Base-by-base conservation (phyloP, 331 rosid species). In the Quercus lobata region DNA sequence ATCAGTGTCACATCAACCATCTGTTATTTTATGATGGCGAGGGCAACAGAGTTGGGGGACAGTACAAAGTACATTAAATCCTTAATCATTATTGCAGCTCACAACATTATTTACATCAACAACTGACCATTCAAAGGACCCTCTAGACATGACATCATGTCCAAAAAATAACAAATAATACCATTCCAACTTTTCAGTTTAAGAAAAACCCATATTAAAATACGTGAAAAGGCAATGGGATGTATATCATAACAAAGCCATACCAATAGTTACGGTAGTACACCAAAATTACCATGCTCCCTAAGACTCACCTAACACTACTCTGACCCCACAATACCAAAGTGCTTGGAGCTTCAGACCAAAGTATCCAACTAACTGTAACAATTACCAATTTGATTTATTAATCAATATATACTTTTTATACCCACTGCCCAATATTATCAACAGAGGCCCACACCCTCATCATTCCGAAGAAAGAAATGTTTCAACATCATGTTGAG, bases 361-460 rank as follows among this genome's bases (percentile, higher is more conserved):
- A 35, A 35, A 68, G 72, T 35, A 68, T 68, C 72, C 72, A 68
- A 68, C 72, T 19, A 68, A 68, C 72, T 19, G 53, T 34, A 35
- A n/a, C 17, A 68, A 19, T 35, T 19, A 68, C n/a, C n/a, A 35
- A 19, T 68, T 35, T 35, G 16, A 34, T 63, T 61, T 25, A 22
- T 25, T 61, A 25, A 49, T 61, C 35, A 65, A 65, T 7, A 18
- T 65, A 17, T 49, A 68, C 6, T 34, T 34, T 49, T 3, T 34
- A 32, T 19, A 35, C 53, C 72, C 49, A 19, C 25, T 35, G 53
- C 72, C 19, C 37, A 68, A 35, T 4, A 15, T 9, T 17, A 68
- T 46, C 53, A 68, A 68, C 17, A 68, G 12, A 68, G 52, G 15
- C 52, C 53, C 53, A 35, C 53, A 68, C 53, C 22, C 72, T 68